A percentile compares a stretch with the other conserved stretches of the same genome.
Evolutionary conservation across 371 early-diverging fungal genomes (phyloP).

Genomic region (Blastocladiella emersonii): DNA sequence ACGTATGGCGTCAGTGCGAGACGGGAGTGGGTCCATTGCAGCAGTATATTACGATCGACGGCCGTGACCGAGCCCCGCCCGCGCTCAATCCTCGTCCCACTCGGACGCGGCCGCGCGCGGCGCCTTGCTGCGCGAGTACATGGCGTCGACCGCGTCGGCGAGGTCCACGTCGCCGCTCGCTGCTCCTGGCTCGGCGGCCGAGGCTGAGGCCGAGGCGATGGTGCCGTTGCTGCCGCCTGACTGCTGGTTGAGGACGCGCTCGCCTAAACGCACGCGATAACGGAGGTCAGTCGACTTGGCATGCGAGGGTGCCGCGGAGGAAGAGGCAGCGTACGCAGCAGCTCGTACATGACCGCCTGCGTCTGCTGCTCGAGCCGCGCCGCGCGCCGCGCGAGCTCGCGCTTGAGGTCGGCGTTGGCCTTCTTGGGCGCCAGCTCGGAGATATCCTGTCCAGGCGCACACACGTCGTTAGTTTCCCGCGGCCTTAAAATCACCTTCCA

Average conservation of each 20-base stretch:
- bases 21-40: too few species aligned
- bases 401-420: conserved; percentile 78
- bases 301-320: neutral
- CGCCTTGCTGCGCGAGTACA: neutral
- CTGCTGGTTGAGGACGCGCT: neutral
- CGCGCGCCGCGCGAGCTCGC: conserved; percentile 63
- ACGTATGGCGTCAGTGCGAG: too few species aligned
- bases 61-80: too few species aligned
- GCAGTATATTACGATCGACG: too few species aligned
- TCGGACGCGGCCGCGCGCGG: too few species aligned
- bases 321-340: conserved; percentile 38
- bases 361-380: conserved; percentile 56
- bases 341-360: conserved; percentile 52
- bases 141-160: neutral
- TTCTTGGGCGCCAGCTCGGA: conserved; percentile 65
- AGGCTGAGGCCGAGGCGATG: too few species aligned
- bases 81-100: too few species aligned
- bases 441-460: conserved; percentile 33
- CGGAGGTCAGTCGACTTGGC: too few species aligned
- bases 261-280: neutral
- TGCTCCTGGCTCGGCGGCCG: too few species aligned
- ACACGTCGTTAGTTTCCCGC: too few species aligned
- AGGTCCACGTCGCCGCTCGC: neutral
- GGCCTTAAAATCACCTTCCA: too few species aligned
- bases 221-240: neutral